Evolutionary conservation across 768 basidiomycete species (phyloP).

Genomic region (Boletus subparvulus): DNA sequence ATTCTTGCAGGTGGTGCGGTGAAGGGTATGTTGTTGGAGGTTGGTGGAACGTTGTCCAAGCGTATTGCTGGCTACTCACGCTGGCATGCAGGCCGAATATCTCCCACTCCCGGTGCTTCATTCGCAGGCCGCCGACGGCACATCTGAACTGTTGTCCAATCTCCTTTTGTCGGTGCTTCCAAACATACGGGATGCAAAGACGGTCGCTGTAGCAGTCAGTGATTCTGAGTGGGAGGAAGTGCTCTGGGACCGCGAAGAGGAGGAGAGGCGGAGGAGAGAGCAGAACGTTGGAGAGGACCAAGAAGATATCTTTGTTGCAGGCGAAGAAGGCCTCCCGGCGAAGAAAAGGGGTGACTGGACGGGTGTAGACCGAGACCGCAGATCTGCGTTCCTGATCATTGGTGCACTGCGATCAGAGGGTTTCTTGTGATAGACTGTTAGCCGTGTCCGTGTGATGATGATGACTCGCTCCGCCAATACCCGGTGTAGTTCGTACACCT

Average conservation of each 20-base stretch:
- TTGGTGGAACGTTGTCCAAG: conserved; percentile 26
- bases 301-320: conserved; percentile 63
- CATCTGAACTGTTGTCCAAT: conserved; percentile 72
- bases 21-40: conserved; percentile 86
- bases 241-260: conserved; percentile 71
- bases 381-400: conserved; percentile 78
- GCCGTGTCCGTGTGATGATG: not conserved
- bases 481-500: not conserved
- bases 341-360: conserved; percentile 67
- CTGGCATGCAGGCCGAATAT: conserved; percentile 67
- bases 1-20: conserved; percentile 69
- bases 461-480: not conserved
- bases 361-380: conserved; percentile 74
- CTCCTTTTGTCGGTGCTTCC: conserved; percentile 74
- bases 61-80: conserved; percentile 2
- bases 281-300: conserved; percentile 20
- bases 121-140: conserved; percentile 62
- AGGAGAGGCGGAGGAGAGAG: conserved; percentile 37
- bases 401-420: conserved; percentile 74
- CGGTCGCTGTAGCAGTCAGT: conserved; percentile 74
- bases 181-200: conserved; percentile 68
- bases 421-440: conserved; percentile 43
- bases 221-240: conserved; percentile 82
- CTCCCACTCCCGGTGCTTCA: conserved; percentile 71
- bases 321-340: conserved; percentile 51